A percentile compares a stretch with the other conserved stretches of the same genome.
phyloP scores from a whole-genome alignment of 75 land plant genomes.

The Cryptomeria japonica region DNA sequence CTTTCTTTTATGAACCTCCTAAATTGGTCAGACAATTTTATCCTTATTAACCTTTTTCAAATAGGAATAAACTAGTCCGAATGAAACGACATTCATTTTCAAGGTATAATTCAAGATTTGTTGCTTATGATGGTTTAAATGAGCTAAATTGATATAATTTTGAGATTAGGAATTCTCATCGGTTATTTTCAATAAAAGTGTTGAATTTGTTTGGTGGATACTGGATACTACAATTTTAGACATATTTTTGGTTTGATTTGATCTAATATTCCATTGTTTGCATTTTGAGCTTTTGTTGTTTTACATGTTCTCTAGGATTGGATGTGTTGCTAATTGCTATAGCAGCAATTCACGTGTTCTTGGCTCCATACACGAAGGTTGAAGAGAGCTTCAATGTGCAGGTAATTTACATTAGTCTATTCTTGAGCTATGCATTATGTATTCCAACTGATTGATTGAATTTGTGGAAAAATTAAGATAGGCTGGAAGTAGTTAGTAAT shows the following conservation, averaged over 20 bases:
- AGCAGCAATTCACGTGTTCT: slow-evolving; percentile 66
- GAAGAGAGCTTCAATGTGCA: slow-evolving; percentile 98
- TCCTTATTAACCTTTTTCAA: not conserved
- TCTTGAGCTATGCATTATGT: not conserved
- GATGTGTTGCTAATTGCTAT: slow-evolving; percentile 67
- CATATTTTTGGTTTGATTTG: not conserved
- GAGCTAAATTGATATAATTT: not conserved
- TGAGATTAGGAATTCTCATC: not conserved
- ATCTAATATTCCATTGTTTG: not conserved
- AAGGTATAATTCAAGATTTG: not conserved
- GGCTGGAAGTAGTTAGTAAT: not conserved
- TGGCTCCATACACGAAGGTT: slow-evolving; percentile 95
- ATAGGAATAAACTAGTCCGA: not conserved
- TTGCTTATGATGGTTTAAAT: not conserved
- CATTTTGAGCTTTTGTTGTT: not conserved
- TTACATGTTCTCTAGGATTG: slow-evolving; percentile 48
- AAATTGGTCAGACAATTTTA: not conserved
- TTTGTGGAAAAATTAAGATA: not conserved
- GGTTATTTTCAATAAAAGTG: not conserved
- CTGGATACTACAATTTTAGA: not conserved
- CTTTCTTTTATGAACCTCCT: not conserved
- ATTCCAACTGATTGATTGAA: not conserved
- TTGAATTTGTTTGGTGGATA: not conserved
- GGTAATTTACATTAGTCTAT: slow-evolving; percentile 33
- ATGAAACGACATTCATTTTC: not conserved